Base-by-base conservation (phyloP, 345 rosid species). In the Salix viminalis region DNA sequence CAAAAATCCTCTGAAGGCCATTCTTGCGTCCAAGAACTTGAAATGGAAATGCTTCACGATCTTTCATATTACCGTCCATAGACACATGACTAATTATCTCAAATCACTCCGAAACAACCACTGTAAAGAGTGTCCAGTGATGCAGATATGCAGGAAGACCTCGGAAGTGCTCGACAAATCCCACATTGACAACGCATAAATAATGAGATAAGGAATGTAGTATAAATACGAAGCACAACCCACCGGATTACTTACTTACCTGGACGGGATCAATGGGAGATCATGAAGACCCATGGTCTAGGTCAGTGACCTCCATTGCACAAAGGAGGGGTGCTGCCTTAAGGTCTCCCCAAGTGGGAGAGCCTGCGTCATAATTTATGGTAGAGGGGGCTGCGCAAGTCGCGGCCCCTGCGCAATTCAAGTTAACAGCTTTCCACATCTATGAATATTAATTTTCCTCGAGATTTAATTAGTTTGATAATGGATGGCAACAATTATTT, bases 201-300 rank as follows among this genome's bases (percentile, higher is more conserved):
- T 8, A 41, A 10, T 41, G 44, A 41, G 34, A 16, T 1, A 1
- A n/a, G 36, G 5, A 14, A 2, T 3, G 4, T 2, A 19, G n/a
- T 10, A 68, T 67, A 68, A 76, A 30, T 24, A 2, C 2, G 36
- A 46, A 7, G 34, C 62, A 0, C 7, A 1, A 4, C 1, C 0
- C 2, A 68, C 7, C 19, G 1, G 1, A 0, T 0, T 11, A 69
- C 79, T 69, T 76, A 76, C 74, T 76, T 76, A 76, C 79, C 74
- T 76, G 69, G 79, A 76, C 74, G 79, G 79, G 69, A 66, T 69
- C 74, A 28, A 76, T 76, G 79, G 79, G 34, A 3, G 79, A 76
- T 69, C 79, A 28, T 4, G 7, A 69, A 68, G 52, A 5, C 4
- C 34, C 15, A 75, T 66, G 67, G 70, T 75, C 76, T 80, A 72